Evolutionary conservation across 139 green algal genomes (phyloP).

Genomic region (Volvox reticuliferus): DNA sequence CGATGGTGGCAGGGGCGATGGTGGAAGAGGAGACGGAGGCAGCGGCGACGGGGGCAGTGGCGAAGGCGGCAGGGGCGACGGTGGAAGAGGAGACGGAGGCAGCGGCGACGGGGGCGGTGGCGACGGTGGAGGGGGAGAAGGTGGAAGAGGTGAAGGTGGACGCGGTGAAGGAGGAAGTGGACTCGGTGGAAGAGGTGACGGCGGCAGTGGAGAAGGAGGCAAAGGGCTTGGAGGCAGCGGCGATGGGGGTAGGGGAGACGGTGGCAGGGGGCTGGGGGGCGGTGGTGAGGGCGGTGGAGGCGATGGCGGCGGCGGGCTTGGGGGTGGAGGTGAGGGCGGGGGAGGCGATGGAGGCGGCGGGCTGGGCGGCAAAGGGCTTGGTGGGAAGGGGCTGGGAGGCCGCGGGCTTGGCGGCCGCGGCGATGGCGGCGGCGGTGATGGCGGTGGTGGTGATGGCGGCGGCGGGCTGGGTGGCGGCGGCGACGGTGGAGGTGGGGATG

Average conservation of each 20-base stretch:
- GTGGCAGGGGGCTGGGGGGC: neutral
- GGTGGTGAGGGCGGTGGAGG: neutral
- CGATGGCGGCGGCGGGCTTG: neutral
- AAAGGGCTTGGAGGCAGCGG: neutral
- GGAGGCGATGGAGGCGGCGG: neutral
- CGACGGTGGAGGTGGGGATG: neutral
- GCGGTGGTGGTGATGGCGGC: neutral
- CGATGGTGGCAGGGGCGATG: neutral
- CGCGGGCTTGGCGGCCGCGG: constrained; percentile 4
- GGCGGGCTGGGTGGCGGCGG: neutral
- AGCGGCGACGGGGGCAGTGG: neutral
- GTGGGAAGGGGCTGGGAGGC: neutral
- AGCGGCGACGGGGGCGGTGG: neutral
- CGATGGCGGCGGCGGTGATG: constrained; percentile 4
- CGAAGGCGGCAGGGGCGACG: neutral
- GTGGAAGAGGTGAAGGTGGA: neutral
- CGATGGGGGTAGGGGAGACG: neutral
- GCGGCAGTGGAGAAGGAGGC: neutral
- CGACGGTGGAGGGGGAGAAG: neutral
- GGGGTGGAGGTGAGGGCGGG: neutral
- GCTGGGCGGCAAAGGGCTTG: neutral
- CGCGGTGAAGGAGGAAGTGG: neutral
- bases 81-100: neutral
- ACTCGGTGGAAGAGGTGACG: neutral
- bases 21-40: neutral